Conservation (phyloP, 2,329 filamentous ascomycete genomes). For the Pseudocercospora fijiensis region DNA sequence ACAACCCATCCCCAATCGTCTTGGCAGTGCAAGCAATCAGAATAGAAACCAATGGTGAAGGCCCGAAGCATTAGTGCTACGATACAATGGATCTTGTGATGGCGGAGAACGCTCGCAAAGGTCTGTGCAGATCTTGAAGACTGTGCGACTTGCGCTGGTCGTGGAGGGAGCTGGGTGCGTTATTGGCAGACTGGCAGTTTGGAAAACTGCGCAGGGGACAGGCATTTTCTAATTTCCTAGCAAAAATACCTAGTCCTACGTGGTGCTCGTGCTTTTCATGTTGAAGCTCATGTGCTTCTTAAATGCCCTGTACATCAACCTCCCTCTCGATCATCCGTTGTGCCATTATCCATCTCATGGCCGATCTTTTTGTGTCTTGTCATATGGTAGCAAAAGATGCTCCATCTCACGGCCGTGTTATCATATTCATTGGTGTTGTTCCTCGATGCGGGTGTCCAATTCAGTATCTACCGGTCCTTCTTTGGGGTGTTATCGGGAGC, state of each 20-base stretch:
- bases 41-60: no score
- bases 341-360: background rate
- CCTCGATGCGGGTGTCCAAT: background rate
- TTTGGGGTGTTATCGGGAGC: conserved; percentile 54
- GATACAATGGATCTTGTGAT: no score
- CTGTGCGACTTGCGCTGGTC: no score
- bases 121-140: no score
- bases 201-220: background rate
- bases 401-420: background rate
- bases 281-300: background rate
- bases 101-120: no score
- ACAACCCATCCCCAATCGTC: no score
- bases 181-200: no score
- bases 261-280: background rate
- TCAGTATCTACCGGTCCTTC: conserved; percentile 51
- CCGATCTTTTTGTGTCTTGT: background rate
- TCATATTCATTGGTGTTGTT: background rate
- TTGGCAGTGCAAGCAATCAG: no score
- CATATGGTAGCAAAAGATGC: background rate
- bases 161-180: no score
- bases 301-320: background rate
- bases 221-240: background rate
- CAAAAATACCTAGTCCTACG: background rate
- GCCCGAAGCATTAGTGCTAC: no score
- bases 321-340: no score